Percentiles rank a stretch among this genome's conserved stretches.
Conservation (phyloP, 108 stramenopile genomes). For the Skeletonema menzelii region DNA sequence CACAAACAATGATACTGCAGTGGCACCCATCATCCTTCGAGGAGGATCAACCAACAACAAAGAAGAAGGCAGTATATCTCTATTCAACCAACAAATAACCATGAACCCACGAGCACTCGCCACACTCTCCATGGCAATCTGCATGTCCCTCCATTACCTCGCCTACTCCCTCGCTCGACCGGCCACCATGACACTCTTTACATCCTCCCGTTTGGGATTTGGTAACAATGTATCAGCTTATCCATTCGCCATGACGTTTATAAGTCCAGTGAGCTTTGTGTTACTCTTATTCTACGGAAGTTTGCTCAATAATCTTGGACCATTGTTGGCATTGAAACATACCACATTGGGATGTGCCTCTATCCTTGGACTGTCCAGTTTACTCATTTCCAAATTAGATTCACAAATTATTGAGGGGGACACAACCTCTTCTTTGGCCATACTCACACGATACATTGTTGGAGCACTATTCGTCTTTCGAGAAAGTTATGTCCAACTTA, state of each 20-base stretch:
- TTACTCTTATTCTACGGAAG: constrained; percentile 34
- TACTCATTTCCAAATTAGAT: constrained; percentile 21
- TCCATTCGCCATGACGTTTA: constrained; percentile 50
- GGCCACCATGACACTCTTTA: constrained; percentile 52
- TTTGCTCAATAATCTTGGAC: constrained; percentile 17
- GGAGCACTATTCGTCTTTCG: constrained; percentile 47
- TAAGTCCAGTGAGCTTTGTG: constrained; percentile 30
- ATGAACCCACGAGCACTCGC: constrained; percentile 27
- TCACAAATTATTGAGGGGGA: constrained; percentile 17
- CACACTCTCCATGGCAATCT: constrained; percentile 41
- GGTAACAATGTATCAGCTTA: constrained; percentile 35
- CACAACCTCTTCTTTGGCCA: background rate
- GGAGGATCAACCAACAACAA: background rate
- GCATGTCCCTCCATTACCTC: constrained; percentile 49
- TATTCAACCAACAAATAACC: background rate
- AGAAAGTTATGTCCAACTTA: constrained; percentile 50
- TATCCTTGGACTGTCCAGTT: constrained; percentile 12
- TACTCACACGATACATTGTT: constrained; percentile 31
- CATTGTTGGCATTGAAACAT: constrained; percentile 16
- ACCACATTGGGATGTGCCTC: constrained; percentile 34
- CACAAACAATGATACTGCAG: background rate
- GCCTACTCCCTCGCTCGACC: constrained; percentile 53
- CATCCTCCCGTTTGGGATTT: constrained; percentile 40
- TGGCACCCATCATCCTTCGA: background rate
- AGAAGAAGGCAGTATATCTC: background rate